Evolutionary conservation across 495 filamentous ascomycete species (phyloP), one percentile per base, ranked within the genome.

Genomic region (Aspergillus hancockii): DNA sequence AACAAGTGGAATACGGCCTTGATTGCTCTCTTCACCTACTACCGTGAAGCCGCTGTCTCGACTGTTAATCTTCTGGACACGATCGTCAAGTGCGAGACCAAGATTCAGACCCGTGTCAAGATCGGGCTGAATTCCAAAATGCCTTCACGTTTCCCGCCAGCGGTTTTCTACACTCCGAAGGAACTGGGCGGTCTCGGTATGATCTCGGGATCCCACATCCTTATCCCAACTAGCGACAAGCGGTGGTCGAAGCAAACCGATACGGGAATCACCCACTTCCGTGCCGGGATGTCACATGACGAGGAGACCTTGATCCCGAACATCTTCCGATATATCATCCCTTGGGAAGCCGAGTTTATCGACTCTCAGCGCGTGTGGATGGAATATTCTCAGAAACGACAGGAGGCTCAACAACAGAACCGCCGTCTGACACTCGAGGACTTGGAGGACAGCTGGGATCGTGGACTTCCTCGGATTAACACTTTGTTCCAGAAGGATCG

Each of bases 1-100:
- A 99, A 99, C 74, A 99, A 99, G 74, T 99, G 95, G 95, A 99
- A 99, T 73, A 98, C 95, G 0, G 92, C 90, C 8, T 77, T 99
- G 57, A 99, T 99, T 68, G 93, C 95, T n/a, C 81, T 99, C 25
- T 99, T 99, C 79, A 99, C 95, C 0, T 99, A 99, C 72, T 99
- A 98, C 69, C 92, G 95, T 67, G 95, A 99, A 69, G 95, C 95
- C 40, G 95, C 93, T 32, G 92, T 98, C n/a, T 94, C 91, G 9
- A 99, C 95, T 1, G 92, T 98, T 66, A 91, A 92, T 59, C 79
- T 99, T 14, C 83, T 99, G 3, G 95, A 99, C 69, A 98, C 93
- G 1, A 99, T 99, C 63, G 95, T 99, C 64, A 99, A 99, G 74
- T 98, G 95, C 67, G 95, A 99, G 76, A 99, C 95, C 13, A 99